Percentiles rank a stretch among this genome's conserved stretches.
Evolutionary conservation across 331 rosid genomes (phyloP).

Genomic region (Quercus phellos): DNA sequence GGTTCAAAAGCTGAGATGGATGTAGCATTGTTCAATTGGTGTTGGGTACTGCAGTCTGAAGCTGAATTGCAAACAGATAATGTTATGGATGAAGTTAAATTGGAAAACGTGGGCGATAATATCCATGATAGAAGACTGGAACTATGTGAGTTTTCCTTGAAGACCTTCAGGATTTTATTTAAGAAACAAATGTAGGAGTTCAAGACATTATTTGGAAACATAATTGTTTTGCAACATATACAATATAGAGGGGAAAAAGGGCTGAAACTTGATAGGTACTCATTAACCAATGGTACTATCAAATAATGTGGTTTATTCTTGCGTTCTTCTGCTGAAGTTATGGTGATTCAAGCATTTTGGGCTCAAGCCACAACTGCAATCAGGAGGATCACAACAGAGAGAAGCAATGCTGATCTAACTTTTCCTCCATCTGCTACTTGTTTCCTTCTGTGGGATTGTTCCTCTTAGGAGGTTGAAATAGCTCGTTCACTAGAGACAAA

Average conservation of each 20-base stretch:
- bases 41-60: not conserved
- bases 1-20: not conserved
- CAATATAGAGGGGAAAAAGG: not conserved
- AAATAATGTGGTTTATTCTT: not conserved
- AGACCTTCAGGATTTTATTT: not conserved
- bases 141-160: not conserved
- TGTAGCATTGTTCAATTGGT: not conserved
- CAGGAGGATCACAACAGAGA: constrained; percentile 46
- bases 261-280: not conserved
- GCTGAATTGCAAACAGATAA: not conserved
- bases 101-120: not conserved
- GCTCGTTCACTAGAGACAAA: constrained; percentile 38
- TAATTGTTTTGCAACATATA: not conserved
- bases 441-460: constrained; percentile 8
- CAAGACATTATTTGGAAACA: not conserved
- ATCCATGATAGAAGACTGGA: too few species aligned
- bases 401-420: constrained; percentile 51
- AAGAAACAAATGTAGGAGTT: not conserved
- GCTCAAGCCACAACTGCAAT: constrained; percentile 44
- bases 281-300: not conserved
- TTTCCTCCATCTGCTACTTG: constrained; percentile 31
- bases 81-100: not conserved
- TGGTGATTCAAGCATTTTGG: constrained; percentile 2
- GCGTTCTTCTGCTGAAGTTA: not conserved
- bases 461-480: constrained; percentile 28